Evolutionary conservation across 495 filamentous ascomycete genomes (phyloP).

Genomic region (Coniosporium apollinis): DNA sequence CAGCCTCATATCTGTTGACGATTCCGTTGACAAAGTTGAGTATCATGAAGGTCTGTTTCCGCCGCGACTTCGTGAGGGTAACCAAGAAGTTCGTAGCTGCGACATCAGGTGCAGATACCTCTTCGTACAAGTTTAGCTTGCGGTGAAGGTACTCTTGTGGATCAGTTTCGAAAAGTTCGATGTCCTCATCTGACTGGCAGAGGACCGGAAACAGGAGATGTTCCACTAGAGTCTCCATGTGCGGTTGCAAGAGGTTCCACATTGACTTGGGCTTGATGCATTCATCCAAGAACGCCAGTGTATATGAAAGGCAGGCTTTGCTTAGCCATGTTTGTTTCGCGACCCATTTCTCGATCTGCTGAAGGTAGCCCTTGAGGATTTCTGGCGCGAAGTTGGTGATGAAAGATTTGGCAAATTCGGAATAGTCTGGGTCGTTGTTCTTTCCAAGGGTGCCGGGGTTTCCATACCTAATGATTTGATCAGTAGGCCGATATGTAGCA

Average conservation of each 20-base stretch:
- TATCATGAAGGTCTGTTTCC: constrained; percentile 89
- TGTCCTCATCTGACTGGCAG: constrained; percentile 81
- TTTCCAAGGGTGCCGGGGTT: constrained; percentile 57
- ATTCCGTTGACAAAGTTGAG: constrained; percentile 85
- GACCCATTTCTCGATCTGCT: constrained; percentile 93
- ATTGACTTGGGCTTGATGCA: constrained; percentile 94
- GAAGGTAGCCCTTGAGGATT: constrained; percentile 82
- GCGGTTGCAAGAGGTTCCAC: constrained; percentile 86
- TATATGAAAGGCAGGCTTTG: constrained; percentile 81
- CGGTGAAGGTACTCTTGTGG: constrained; percentile 92
- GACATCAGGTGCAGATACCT: constrained; percentile 88
- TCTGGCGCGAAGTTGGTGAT: constrained; percentile 83
- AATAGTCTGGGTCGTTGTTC: constrained; percentile 50
- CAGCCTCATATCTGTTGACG: constrained; percentile 76
- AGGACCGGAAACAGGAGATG: constrained; percentile 92
- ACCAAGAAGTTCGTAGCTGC: constrained; percentile 94
- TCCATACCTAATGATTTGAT: too few species aligned
- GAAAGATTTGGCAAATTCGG: constrained; percentile 73
- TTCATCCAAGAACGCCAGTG: constrained; percentile 84
- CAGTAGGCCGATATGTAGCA: constrained; percentile 2
- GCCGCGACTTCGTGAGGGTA: constrained; percentile 79
- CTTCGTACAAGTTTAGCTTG: constrained; percentile 95
- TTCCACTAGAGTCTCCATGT: constrained; percentile 76
- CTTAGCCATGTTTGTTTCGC: constrained; percentile 88
- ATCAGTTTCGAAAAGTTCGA: constrained; percentile 85